Base-by-base conservation (phyloP, 176 grass and related monocot species). In the Puya raimondii region DNA sequence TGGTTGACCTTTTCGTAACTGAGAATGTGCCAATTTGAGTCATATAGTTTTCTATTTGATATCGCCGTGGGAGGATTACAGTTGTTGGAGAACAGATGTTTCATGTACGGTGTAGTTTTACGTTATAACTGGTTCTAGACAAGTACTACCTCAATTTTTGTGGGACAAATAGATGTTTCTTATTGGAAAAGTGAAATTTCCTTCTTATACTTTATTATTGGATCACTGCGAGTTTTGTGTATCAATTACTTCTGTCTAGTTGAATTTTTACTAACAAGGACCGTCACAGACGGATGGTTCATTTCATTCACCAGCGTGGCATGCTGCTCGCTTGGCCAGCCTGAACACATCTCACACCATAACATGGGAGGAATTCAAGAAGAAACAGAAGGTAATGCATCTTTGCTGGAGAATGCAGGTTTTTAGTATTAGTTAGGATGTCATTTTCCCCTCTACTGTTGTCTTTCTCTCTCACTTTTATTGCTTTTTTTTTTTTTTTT, bases 241-340 rank as follows among this genome's bases (percentile, higher is more conserved):
- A 10, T 57, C 33, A 10, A 48, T 23, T 80, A 67, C 26, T 50
- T 76, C 47, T 67, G 23, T 76, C 22, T 42, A 6, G 9, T 54
- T 65, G 73, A 63, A 81, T 72, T 79, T 85, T 90, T 92, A 90
- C 90, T 99, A 99, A 99, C 82, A 72, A 82, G 95, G 80, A 63
- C 89, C 87, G 84, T 91, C 87, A 21, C 89, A 99, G 95, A 85
- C 82, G 82, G 95, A 99, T 84, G 95, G 95, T 90, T 94, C 95
- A 91, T 99, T 99, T 94, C 95, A 99, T 99, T 99, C 95, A 93
- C 95, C 95, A 94, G 95, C 93, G 87, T 99, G 95, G 95, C 95
- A 99, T 80, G 95, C 95, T 80, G 95, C 95, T 82, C 95, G 95
- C 71, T 85, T 99, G 85, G 95, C 95, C 70, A 91, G 95, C 78